A percentile compares a stretch with the other conserved stretches of the same genome.
Conservation (phyloP, 208 protist genomes). For the Angomonas ambiguus region DNA sequence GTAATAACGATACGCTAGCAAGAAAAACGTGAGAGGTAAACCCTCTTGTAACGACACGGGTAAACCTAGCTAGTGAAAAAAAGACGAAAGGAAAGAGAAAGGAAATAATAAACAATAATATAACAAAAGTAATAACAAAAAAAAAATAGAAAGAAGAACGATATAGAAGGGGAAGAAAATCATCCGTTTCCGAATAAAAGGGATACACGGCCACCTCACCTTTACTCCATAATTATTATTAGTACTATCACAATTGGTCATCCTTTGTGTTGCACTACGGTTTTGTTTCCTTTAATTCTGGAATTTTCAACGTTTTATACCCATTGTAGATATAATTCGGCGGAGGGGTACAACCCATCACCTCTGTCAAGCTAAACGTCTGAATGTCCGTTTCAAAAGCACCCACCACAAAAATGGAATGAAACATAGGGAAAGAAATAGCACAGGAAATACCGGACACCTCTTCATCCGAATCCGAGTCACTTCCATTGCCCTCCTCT, state of each 20-base stretch:
- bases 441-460: slow-evolving; percentile 54
- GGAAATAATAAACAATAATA: not conserved
- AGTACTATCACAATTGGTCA: too few species aligned
- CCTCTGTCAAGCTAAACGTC: slow-evolving; percentile 54
- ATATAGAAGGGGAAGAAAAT: not conserved
- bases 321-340: slow-evolving; percentile 72
- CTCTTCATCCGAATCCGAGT: slow-evolving; percentile 14
- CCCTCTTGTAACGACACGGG: too few species aligned
- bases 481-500: not conserved
- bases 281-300: too few species aligned
- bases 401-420: slow-evolving; percentile 68
- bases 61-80: too few species aligned
- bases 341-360: slow-evolving; percentile 64
- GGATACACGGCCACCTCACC: too few species aligned
- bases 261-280: too few species aligned
- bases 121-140: slow-evolving; percentile 2
- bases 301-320: slow-evolving; percentile 61
- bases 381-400: slow-evolving; percentile 64
- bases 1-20: not conserved
- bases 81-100: too few species aligned
- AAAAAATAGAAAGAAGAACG: not conserved
- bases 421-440: slow-evolving; percentile 46
- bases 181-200: too few species aligned
- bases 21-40: too few species aligned
- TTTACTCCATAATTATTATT: too few species aligned